A percentile compares a stretch with the other conserved stretches of the same genome.
These are phyloP conservation scores for Penicillium herquei DNA, from an alignment of 495 filamentous ascomycete genomes.

Conservation along the genomic window DNA sequence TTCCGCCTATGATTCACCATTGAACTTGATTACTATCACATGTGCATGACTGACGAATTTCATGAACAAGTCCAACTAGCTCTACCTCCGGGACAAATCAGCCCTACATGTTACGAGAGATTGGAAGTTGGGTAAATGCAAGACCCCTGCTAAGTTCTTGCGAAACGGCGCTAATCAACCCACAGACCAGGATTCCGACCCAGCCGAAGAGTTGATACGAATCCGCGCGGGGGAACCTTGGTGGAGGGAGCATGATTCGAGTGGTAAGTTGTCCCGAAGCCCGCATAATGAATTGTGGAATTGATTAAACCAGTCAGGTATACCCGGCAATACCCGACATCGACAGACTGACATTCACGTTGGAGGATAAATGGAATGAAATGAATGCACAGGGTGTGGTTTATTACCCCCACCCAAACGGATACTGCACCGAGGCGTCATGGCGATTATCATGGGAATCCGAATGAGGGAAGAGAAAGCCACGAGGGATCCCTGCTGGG, in stretches of 20 bases:
- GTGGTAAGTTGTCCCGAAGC: neutral
- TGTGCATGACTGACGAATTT: too few species aligned
- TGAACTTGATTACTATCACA: too few species aligned
- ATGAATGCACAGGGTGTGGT: neutral
- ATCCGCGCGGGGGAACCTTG: too few species aligned
- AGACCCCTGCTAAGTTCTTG: too few species aligned
- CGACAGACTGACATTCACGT: neutral
- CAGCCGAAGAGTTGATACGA: too few species aligned
- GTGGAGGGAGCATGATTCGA: neutral
- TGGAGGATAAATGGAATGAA: neutral
- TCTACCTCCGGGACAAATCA: too few species aligned
- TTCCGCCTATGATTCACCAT: too few species aligned
- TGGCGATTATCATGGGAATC: neutral
- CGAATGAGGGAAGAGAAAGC: neutral
- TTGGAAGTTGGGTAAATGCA: too few species aligned
- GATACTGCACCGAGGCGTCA: neutral
- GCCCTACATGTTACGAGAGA: too few species aligned
- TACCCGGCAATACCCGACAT: neutral
- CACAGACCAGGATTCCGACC: too few species aligned
- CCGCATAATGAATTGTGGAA: neutral
- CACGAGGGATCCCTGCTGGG: neutral
- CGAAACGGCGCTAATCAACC: too few species aligned
- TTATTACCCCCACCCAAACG: neutral
- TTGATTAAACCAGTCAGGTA: neutral
- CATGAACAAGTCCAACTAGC: too few species aligned